Evolutionary conservation across 257 asterid genomes (phyloP).

Genomic region (Haberlea rhodopensis): DNA sequence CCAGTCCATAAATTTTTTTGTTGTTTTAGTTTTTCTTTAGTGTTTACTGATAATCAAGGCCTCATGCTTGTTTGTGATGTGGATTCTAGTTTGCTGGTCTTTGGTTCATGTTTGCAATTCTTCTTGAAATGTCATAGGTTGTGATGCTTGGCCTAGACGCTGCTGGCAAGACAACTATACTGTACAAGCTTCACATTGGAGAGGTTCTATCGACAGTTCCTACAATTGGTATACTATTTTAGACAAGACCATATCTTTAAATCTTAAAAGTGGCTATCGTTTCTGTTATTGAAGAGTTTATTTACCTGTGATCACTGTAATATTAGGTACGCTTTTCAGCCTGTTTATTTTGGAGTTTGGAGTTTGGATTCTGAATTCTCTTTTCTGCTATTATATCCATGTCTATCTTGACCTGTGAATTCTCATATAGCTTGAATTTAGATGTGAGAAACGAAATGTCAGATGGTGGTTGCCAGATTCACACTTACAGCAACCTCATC

Average conservation of each 20-base stretch:
- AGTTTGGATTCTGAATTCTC: neutral
- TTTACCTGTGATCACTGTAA: conserved; percentile 5
- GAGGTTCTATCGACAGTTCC: conserved; percentile 98
- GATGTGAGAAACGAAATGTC: conserved; percentile 1
- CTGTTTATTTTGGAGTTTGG: neutral
- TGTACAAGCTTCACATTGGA: conserved; percentile 95
- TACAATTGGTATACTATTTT: conserved; percentile 71
- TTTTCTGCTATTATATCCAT: conserved; percentile 14
- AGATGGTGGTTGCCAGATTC: conserved; percentile 6
- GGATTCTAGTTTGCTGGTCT: no score
- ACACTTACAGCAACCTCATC: neutral
- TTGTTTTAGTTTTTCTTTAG: neutral
- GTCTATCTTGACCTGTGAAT: neutral
- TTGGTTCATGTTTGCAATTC: neutral
- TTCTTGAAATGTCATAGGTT: conserved; percentile 47
- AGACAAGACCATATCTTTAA: conserved; percentile 5
- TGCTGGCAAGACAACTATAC: conserved; percentile 98
- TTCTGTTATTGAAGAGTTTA: conserved; percentile 3
- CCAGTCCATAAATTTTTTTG: no score
- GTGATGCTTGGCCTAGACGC: conserved; percentile 99
- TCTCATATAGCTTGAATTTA: neutral
- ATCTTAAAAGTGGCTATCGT: no score
- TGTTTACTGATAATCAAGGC: neutral
- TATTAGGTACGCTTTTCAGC: conserved; percentile 4
- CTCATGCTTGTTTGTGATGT: neutral